Evolutionary conservation across 148 eudicot species (phyloP).

Genomic region (Nyssa sinensis): DNA sequence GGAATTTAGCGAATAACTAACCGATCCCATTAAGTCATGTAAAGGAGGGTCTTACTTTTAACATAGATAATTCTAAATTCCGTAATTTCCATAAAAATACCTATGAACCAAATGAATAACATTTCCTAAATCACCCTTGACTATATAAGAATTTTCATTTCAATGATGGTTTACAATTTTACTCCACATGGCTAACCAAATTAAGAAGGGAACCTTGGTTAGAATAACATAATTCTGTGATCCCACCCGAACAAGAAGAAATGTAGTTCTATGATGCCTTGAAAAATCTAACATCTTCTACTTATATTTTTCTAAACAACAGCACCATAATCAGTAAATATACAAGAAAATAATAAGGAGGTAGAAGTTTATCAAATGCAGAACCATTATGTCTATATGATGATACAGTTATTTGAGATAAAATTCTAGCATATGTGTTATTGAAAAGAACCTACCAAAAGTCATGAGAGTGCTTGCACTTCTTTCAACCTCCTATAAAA

Average conservation of each 20-base stretch:
- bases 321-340: slow-evolving; percentile 1
- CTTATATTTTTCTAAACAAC: background rate
- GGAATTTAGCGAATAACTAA: no score
- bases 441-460: slow-evolving; percentile 53
- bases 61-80: no score
- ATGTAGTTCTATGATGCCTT: slow-evolving; percentile 2
- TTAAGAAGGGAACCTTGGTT: background rate
- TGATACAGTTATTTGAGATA: background rate
- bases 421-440: background rate
- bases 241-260: no score
- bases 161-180: no score
- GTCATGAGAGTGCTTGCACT: slow-evolving; percentile 73
- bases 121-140: no score
- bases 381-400: background rate
- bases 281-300: background rate
- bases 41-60: no score
- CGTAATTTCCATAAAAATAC: no score
- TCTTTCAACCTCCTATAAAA: slow-evolving; percentile 81
- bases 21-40: no score
- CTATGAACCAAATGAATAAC: no score
- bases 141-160: no score
- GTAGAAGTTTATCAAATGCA: background rate
- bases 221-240: background rate
- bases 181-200: no score
- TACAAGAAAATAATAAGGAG: background rate